phyloP scores from a whole-genome alignment of 106 monocot genomes.

The Dioscorea alata region DNA sequence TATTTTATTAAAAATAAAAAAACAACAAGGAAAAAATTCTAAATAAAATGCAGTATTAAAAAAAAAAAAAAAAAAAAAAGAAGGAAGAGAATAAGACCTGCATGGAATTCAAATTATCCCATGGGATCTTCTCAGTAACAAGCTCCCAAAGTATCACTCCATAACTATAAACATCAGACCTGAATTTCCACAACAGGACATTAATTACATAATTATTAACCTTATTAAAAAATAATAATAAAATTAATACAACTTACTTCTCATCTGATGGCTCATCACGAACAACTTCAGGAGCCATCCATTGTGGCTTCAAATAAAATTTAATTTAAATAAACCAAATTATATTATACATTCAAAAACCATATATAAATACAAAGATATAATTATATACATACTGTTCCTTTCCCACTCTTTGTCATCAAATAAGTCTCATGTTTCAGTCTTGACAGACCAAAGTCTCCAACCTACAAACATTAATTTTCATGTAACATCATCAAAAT shows the following conservation, averaged over 20 bases:
- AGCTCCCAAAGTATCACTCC: slow-evolving; percentile 99
- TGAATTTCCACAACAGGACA: slow-evolving; percentile 18
- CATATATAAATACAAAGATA: too few relatives aligned
- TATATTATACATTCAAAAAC: too few relatives aligned
- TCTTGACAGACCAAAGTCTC: slow-evolving; percentile 97
- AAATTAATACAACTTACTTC: slow-evolving; percentile 45
- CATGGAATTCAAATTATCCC: slow-evolving; percentile 94
- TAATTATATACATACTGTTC: slow-evolving; percentile 52
- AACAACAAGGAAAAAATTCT: too few relatives aligned
- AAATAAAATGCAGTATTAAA: too few relatives aligned
- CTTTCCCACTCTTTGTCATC: slow-evolving; percentile 86
- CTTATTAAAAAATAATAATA: too few relatives aligned
- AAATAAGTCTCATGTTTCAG: slow-evolving; percentile 81
- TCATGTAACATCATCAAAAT: not conserved
- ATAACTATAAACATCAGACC: slow-evolving; percentile 97
- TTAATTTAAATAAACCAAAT: not conserved
- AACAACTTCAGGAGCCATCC: slow-evolving; percentile 99
- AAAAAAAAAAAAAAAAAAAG: too few relatives aligned
- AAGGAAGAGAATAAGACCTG: slow-evolving; percentile 46
- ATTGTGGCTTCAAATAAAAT: slow-evolving; percentile 63
- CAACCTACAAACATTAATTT: slow-evolving; percentile 45
- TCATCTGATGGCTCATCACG: slow-evolving; percentile 93
- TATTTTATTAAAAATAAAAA: too few relatives aligned
- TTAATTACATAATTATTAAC: too few relatives aligned
- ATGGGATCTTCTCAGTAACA: slow-evolving; percentile 91